These are phyloP conservation scores for Immersiella caudata DNA, from an alignment of 495 filamentous ascomycete genomes.

Conservation along the genomic window DNA sequence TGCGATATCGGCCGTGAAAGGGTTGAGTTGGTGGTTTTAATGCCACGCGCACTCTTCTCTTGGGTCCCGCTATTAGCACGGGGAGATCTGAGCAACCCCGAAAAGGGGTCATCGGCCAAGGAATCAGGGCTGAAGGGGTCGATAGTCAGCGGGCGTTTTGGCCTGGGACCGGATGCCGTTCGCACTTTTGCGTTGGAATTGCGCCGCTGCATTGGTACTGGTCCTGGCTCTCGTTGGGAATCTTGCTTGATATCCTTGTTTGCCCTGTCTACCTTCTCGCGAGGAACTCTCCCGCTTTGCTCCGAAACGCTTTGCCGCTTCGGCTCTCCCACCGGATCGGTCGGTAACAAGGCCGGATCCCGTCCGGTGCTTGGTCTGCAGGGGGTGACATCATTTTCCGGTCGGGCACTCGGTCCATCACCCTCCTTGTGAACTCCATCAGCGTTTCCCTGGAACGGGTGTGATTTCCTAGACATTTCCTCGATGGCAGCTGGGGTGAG, in stretches of 20 bases:
- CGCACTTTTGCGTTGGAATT: slow-evolving; percentile 51
- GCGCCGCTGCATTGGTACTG: slow-evolving; percentile 37
- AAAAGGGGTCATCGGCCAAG: slow-evolving; percentile 30
- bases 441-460: slow-evolving; percentile 17
- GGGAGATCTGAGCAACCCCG: slow-evolving; percentile 40
- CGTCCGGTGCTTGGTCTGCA: not conserved
- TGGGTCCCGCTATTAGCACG: slow-evolving; percentile 30
- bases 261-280: not conserved
- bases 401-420: slow-evolving; percentile 2
- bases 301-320: not conserved
- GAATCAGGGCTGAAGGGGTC: slow-evolving; percentile 40
- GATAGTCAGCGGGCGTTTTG: slow-evolving; percentile 42
- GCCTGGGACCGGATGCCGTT: slow-evolving; percentile 39
- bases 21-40: slow-evolving; percentile 39
- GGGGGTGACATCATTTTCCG: not conserved
- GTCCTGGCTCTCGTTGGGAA: slow-evolving; percentile 22
- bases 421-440: not conserved
- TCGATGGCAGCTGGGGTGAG: slow-evolving; percentile 58
- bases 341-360: not conserved
- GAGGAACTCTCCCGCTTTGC: not conserved
- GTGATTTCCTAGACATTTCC: slow-evolving; percentile 41
- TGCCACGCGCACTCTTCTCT: slow-evolving; percentile 40
- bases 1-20: slow-evolving; percentile 46
- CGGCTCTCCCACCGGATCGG: not conserved
- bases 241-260: slow-evolving; percentile 13